Evolutionary conservation across 768 basidiomycete species (phyloP).

Genomic region (Serendipita sp.): DNA sequence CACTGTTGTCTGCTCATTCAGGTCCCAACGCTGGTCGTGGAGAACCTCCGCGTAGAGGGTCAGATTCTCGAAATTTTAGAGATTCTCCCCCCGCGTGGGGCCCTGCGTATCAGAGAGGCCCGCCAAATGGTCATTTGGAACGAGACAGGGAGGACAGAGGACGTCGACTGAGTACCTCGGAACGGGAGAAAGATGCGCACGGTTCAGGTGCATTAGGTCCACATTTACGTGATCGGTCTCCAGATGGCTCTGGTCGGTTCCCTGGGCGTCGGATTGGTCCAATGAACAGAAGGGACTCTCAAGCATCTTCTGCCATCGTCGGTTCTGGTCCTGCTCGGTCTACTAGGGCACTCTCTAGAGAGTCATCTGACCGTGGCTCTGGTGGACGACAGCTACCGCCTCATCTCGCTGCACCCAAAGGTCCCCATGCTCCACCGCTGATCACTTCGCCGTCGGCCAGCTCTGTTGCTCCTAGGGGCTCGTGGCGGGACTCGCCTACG

Average conservation of each 20-base stretch:
- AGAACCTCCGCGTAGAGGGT: neutral
- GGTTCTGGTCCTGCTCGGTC: neutral
- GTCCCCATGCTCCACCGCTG: neutral
- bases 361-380: neutral
- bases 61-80: neutral
- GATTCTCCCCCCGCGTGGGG: neutral
- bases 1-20: slow-evolving; percentile 1
- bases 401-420: slow-evolving; percentile 25
- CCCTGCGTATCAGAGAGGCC: neutral
- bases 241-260: slow-evolving; percentile 8
- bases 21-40: slow-evolving; percentile 15
- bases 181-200: neutral
- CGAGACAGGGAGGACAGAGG: too few species aligned
- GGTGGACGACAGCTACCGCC: slow-evolving; percentile 40
- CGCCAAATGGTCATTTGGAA: neutral
- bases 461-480: neutral
- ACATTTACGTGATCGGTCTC: slow-evolving; percentile 8
- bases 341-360: neutral
- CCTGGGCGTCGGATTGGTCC: neutral
- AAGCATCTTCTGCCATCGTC: slow-evolving; percentile 1
- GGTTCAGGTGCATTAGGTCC: slow-evolving; percentile 7
- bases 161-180: slow-evolving; percentile 10
- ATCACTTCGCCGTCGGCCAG: neutral
- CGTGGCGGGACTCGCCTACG: neutral
- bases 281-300: neutral